phyloP scores from a whole-genome alignment of 768 basidiomycete genomes.

The Mycena floridula region DNA sequence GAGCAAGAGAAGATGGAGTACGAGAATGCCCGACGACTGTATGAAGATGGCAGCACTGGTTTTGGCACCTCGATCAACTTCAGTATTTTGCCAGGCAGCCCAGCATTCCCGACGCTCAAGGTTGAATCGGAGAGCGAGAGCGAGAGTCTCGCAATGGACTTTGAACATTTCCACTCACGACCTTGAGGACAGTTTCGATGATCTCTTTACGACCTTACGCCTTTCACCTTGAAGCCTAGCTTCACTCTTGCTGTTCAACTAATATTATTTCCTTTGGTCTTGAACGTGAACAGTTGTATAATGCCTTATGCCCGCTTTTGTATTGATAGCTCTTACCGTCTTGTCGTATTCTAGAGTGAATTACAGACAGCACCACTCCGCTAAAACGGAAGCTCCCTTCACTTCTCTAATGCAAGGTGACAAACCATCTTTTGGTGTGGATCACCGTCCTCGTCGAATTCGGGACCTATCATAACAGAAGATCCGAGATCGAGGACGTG shows the following conservation, averaged over 20 bases:
- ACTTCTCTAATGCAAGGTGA: constrained; percentile 37
- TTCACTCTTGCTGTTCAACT: not conserved
- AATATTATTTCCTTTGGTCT: constrained; percentile 1
- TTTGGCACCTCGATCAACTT: constrained; percentile 76
- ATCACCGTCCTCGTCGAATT: constrained; percentile 79
- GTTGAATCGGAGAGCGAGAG: constrained; percentile 68
- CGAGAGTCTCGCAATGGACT: constrained; percentile 50
- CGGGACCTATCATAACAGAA: constrained; percentile 35
- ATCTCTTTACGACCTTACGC: constrained; percentile 27
- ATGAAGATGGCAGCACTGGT: constrained; percentile 75
- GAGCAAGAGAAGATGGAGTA: constrained; percentile 96
- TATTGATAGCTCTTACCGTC: not conserved
- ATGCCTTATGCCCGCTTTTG: not conserved
- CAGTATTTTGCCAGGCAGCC: constrained; percentile 69
- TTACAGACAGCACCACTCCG: not conserved
- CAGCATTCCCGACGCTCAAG: constrained; percentile 55
- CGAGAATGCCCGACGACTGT: constrained; percentile 76
- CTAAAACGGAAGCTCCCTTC: too few relatives aligned
- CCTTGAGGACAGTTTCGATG: not conserved
- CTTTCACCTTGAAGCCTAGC: constrained; percentile 9
- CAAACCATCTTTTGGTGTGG: constrained; percentile 83
- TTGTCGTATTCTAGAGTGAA: constrained; percentile 1
- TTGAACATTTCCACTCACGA: not conserved
- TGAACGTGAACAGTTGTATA: not conserved
- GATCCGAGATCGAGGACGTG: not conserved